Evolutionary conservation across 768 basidiomycete genomes (phyloP), one percentile per base, ranked within the genome.

Genomic region (Strobilomyces dryophilus): DNA sequence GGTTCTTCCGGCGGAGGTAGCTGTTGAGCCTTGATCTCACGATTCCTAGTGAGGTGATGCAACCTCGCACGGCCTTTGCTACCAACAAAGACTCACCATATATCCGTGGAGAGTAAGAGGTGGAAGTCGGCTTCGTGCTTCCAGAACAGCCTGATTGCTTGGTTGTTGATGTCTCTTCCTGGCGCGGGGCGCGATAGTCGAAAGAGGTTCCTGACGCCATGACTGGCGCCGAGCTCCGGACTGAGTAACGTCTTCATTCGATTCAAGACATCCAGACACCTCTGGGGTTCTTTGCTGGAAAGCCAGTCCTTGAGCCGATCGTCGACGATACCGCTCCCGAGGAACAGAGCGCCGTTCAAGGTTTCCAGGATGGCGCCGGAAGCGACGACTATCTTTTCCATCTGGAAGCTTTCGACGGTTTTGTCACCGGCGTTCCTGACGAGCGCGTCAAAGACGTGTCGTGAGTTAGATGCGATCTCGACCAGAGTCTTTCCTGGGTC

Each of bases 81-180:
- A 6, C 0, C 18, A 8, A 12, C 10, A 15, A 12, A 31, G 11
- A 20, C 27, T 15, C 11, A 45, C 44, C 44, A 45, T 5, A 45
- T 31, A 2, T 31, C 44, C 0, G 45, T 42, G 6, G 49, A 27
- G 8, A 58, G 48, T 26, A 58, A 39, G 52, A 41, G 49, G 51
- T 42, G 57, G 12, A 54, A 54, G 12, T 11, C 36, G 8, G 10
- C 31, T 8, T 48, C 18, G 24, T 29, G 42, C 26, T 21, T 39
- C 14, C 26, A 12, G n/a, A 59, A 59, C 11, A 58, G 46, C 9
- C 11, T 45, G 49, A 59, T 49, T 0, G 47, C 56, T 6, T 50
- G 52, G 24, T 21, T 15, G 2, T 20, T 24, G 24, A 2, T 24
- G 24, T 24, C 24, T 24, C 24, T 24, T 24, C 4, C 24, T 2